These are phyloP conservation scores for Xylaria sp. DNA, from an alignment of 2,329 filamentous ascomycete species.

Conservation along the genomic window DNA sequence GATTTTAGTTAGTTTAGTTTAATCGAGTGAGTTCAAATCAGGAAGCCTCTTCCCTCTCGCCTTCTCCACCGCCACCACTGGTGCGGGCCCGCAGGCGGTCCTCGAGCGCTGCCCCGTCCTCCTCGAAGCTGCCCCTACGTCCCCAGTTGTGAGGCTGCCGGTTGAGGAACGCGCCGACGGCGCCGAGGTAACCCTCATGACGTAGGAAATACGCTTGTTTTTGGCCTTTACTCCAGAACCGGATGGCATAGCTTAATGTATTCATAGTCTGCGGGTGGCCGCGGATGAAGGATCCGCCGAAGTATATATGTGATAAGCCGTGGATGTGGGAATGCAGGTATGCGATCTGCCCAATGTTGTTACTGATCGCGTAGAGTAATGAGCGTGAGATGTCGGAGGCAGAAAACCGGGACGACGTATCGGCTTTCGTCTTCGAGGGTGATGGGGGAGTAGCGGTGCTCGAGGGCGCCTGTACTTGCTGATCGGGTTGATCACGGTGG, in stretches of 20 bases:
- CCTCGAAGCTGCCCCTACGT: slow-evolving; percentile 80
- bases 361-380: slow-evolving; percentile 92
- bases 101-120: slow-evolving; percentile 49
- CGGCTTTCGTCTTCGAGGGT: slow-evolving; percentile 31
- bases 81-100: slow-evolving; percentile 44
- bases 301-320: slow-evolving; percentile 91
- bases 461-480: slow-evolving; percentile 24
- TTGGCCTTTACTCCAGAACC: slow-evolving; percentile 93
- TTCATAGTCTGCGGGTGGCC: slow-evolving; percentile 98
- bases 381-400: slow-evolving; percentile 89
- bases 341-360: slow-evolving; percentile 98
- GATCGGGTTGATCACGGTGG: slow-evolving; percentile 50
- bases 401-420: slow-evolving; percentile 68
- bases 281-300: slow-evolving; percentile 95
- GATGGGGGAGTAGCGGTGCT: slow-evolving; percentile 29
- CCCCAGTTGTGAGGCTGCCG: slow-evolving; percentile 93
- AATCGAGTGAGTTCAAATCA: slow-evolving; percentile 1
- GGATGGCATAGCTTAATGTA: slow-evolving; percentile 94
- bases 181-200: slow-evolving; percentile 94
- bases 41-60: neutral
- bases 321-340: slow-evolving; percentile 98
- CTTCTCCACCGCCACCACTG: slow-evolving; percentile 4
- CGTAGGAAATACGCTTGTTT: slow-evolving; percentile 97
- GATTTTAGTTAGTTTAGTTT: neutral
- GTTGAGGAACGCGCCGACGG: slow-evolving; percentile 94